Evolutionary conservation across 768 basidiomycete genomes (phyloP).

Genomic region (Russula emetica): DNA sequence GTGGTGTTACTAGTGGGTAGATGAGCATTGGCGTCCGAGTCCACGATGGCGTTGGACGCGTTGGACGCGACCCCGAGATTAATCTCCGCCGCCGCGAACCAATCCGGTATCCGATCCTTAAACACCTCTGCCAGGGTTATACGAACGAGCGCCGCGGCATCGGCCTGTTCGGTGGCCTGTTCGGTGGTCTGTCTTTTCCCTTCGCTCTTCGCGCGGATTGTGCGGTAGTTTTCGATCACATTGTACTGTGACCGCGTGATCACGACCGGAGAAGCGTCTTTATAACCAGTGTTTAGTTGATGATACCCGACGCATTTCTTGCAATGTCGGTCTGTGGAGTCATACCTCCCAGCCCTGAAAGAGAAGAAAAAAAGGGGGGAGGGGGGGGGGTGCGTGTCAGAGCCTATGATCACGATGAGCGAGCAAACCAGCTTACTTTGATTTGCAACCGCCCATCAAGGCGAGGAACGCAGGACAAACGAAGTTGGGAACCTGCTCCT

Average conservation of each 20-base stretch:
- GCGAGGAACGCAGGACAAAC: slow-evolving; percentile 8
- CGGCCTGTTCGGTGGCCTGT: too few relatives aligned
- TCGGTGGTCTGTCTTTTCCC: too few relatives aligned
- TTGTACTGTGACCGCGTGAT: neutral
- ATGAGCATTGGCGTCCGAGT: too few relatives aligned
- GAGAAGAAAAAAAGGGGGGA: neutral
- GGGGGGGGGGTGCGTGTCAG: neutral
- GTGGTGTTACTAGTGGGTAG: too few relatives aligned
- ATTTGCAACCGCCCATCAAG: neutral
- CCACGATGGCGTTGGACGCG: too few relatives aligned
- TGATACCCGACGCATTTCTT: neutral
- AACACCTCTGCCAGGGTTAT: too few relatives aligned
- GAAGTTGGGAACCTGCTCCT: neutral
- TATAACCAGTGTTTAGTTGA: neutral
- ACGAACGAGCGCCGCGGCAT: too few relatives aligned
- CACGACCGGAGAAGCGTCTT: neutral
- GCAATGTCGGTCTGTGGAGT: slow-evolving; percentile 13
- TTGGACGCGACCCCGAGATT: too few relatives aligned
- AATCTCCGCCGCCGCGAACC: too few relatives aligned
- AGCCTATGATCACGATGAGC: neutral
- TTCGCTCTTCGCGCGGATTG: too few relatives aligned
- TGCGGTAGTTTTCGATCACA: neutral
- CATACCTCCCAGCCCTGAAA: slow-evolving; percentile 14
- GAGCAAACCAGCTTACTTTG: neutral
- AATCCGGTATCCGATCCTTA: too few relatives aligned